These are phyloP conservation scores for Leishmania turanica DNA, from an alignment of 208 protist species.

Conservation along the genomic window DNA sequence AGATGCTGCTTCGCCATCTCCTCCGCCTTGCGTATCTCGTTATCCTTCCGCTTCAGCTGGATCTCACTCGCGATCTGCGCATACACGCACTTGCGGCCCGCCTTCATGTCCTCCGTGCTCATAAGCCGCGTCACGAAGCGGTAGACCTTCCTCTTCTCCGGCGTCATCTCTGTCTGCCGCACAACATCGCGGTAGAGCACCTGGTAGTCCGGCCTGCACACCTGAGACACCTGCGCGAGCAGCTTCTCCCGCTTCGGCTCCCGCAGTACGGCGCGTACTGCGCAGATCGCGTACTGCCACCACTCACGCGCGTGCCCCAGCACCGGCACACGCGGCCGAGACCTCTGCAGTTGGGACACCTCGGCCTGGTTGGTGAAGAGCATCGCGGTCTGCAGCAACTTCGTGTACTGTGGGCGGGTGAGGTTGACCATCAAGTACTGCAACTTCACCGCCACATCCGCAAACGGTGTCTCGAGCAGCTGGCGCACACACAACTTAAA, in stretches of 20 bases:
- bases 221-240: conserved; percentile 61
- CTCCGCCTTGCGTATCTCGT: conserved; percentile 58
- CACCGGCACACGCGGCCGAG: conserved; percentile 54
- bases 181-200: conserved; percentile 77
- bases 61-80: conserved; percentile 76
- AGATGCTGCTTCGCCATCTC: conserved; percentile 36
- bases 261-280: conserved; percentile 42
- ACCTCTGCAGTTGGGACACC: conserved; percentile 35
- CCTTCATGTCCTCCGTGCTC: conserved; percentile 78
- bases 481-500: conserved; percentile 72
- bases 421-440: conserved; percentile 68
- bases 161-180: conserved; percentile 63
- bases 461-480: conserved; percentile 67
- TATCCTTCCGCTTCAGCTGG: conserved; percentile 69
- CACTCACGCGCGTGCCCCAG: conserved; percentile 60
- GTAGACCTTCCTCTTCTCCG: conserved; percentile 64
- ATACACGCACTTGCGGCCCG: conserved; percentile 72
- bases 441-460: conserved; percentile 51
- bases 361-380: conserved; percentile 60
- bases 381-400: conserved; percentile 53
- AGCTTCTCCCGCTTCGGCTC: conserved; percentile 50
- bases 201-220: conserved; percentile 70
- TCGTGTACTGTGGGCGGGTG: conserved; percentile 81
- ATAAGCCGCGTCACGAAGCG: conserved; percentile 83
- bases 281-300: conserved; percentile 75